Evolutionary conservation across 1,139 yeast genomes (phyloP), one percentile per base, ranked within the genome.

Genomic region (Taphrina deformans): DNA sequence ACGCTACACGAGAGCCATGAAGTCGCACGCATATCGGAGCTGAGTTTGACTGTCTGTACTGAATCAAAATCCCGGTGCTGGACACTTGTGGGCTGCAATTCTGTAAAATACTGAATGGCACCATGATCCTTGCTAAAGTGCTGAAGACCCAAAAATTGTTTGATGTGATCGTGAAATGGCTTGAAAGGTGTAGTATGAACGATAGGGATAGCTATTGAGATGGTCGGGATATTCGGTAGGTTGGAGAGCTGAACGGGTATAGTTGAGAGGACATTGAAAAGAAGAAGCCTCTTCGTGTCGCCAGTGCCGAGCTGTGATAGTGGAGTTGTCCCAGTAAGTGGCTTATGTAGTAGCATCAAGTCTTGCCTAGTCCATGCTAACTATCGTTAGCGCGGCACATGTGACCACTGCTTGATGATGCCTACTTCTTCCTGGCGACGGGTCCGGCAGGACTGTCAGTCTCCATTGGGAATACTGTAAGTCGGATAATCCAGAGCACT

Each of bases 261-360:
- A 29, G 63, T 59, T 6, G 48, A 48, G 40, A 50, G 51, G 18
- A 41, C 63, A 27, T 59, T 53, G 35, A 59, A 51, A n/a, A 58
- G 38, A 9, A 23, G 45, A 38, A 50, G 62, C n/a, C 21, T 16
- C n/a, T 12, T 12, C 21, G 35, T 6, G 18, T 23, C 18, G 14
- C 23, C n/a, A 2, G 46, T 16, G 7, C n/a, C 26, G 7, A 46
- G 29, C 6, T 23, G 31, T 12, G 33, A 26, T 4, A 45, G 23
- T 14, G 7, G 33, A 21, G 35, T n/a, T 5, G 45, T 33, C 18
- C 46, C 62, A 10, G 24, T 23, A 5, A 58, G 55, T 21, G 62
- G 62, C 14, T 38, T 50, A 23, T 58, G 46, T 38, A 58, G 35
- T 18, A 44, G 45, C 31, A 31, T 26, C 26, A 58, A 27, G 14